Conservation (phyloP, 2,329 filamentous ascomycete species). For the Macroventuria anomochaeta region DNA sequence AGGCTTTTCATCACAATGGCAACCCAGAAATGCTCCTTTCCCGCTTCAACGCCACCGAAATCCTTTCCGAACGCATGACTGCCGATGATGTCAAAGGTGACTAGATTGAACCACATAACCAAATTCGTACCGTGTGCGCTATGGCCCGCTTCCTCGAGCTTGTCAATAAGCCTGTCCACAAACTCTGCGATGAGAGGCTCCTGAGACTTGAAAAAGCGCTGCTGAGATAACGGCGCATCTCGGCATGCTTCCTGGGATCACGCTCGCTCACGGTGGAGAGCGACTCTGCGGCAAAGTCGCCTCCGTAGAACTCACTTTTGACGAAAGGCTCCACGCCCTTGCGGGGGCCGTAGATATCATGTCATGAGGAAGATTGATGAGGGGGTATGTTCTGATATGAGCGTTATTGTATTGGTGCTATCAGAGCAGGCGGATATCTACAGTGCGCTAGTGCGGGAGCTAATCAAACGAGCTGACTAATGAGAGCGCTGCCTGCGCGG, state of each 20-base stretch:
- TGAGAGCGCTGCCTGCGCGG: too few species aligned
- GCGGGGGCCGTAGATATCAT: constrained; percentile 48
- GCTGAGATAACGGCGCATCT: not conserved
- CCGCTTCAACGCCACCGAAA: constrained; percentile 32
- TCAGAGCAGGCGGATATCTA: too few species aligned
- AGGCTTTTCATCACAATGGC: constrained; percentile 28
- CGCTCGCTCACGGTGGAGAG: constrained; percentile 28
- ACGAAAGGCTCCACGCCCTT: constrained; percentile 8
- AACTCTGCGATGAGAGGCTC: constrained; percentile 34
- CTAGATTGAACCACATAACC: constrained; percentile 19
- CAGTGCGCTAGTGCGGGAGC: too few species aligned
- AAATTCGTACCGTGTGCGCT: constrained; percentile 5
- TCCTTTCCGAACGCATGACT: constrained; percentile 60
- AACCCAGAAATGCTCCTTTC: constrained; percentile 42
- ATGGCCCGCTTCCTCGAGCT: not conserved
- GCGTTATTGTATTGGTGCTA: too few species aligned
- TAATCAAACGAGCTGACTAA: too few species aligned
- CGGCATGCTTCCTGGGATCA: constrained; percentile 11
- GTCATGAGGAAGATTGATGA: constrained; percentile 49
- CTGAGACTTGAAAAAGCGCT: constrained; percentile 10
- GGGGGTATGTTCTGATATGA: too few species aligned
- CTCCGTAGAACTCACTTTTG: constrained; percentile 19
- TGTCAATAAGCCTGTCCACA: not conserved
- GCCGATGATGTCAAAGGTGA: constrained; percentile 40
- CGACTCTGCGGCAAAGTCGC: constrained; percentile 12